These are phyloP conservation scores for Monilinia polystroma DNA, from an alignment of 2,329 filamentous ascomycete genomes.

Conservation along the genomic window DNA sequence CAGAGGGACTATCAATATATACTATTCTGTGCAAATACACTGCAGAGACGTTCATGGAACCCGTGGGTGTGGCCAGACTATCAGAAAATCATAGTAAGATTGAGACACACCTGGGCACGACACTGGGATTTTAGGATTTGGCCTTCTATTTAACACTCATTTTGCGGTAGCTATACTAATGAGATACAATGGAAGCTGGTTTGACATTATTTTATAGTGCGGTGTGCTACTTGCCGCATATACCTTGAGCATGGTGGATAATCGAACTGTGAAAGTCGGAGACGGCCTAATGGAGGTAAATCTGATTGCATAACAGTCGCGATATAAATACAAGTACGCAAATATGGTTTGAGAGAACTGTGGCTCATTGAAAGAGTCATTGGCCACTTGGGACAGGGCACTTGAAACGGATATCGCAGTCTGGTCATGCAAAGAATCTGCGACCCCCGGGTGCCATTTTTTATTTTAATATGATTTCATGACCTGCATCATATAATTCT, in stretches of 20 bases:
- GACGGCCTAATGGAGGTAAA: background rate
- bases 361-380: background rate
- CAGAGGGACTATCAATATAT: no score
- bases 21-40: background rate
- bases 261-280: background rate
- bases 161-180: constrained; percentile 2
- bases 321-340: background rate
- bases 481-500: no score
- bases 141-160: background rate
- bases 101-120: background rate
- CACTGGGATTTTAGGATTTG: constrained; percentile 5
- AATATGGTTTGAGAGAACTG: background rate
- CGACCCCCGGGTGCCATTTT: no score
- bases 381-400: no score
- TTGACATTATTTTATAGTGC: constrained; percentile 2
- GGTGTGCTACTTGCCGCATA: constrained; percentile 1
- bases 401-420: no score
- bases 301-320: background rate
- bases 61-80: background rate
- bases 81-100: background rate
- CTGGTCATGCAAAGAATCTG: no score
- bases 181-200: background rate
- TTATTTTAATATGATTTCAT: no score
- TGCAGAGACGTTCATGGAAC: background rate
- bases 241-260: background rate